Conservation (phyloP, 495 filamentous ascomycete species). For the Ramalina intermedia region DNA sequence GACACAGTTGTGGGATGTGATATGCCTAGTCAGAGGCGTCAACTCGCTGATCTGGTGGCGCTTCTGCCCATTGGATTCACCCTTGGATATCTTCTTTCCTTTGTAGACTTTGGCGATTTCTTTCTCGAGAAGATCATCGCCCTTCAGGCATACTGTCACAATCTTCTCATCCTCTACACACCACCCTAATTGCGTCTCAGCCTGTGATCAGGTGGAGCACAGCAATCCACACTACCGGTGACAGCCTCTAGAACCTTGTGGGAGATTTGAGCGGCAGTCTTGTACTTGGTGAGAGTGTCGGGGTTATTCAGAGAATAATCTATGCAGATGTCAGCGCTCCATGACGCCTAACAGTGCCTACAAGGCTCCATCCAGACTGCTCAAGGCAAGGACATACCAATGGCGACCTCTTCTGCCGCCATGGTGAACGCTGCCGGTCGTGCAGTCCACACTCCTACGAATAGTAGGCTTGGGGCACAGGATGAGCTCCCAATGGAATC, state of each 20-base stretch:
- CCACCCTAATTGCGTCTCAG: constrained; percentile 35
- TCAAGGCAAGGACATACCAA: constrained; percentile 11
- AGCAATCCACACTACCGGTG: constrained; percentile 27
- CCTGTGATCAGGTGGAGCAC: background rate
- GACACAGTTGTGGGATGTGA: constrained; percentile 92
- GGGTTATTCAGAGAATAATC: constrained; percentile 94
- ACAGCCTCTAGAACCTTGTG: constrained; percentile 88
- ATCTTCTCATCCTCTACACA: constrained; percentile 83
- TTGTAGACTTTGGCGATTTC: constrained; percentile 93
- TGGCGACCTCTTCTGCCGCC: constrained; percentile 12
- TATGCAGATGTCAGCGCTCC: constrained; percentile 18
- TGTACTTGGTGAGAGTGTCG: constrained; percentile 97
- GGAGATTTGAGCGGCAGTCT: constrained; percentile 84
- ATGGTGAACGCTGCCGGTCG: background rate
- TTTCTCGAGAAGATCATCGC: constrained; percentile 87
- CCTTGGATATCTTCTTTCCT: constrained; percentile 91
- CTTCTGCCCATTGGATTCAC: constrained; percentile 22
- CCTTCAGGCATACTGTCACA: constrained; percentile 81
- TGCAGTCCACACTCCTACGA: too few species aligned
- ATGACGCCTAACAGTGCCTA: too few species aligned
- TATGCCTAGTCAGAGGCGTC: constrained; percentile 40
- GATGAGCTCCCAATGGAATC: too few species aligned
- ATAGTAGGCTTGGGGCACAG: too few species aligned
- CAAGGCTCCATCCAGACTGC: too few species aligned
- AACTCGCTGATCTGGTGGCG: background rate